Base-by-base conservation (phyloP, 805 yeast species). In the Candida golubevii region DNA sequence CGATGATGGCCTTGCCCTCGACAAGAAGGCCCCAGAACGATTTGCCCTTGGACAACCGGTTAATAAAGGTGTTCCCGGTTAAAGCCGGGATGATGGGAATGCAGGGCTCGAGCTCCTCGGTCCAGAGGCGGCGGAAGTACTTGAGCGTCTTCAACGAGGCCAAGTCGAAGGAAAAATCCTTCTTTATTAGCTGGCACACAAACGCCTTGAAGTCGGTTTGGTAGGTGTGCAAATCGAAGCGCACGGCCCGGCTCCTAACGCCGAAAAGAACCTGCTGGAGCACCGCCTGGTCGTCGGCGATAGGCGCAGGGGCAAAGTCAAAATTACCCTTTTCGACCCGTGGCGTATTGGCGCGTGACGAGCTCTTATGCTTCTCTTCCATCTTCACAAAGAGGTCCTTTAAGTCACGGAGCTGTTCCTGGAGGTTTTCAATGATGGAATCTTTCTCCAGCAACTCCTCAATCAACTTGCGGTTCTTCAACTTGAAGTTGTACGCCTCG, bases 1-100 rank as follows among this genome's bases (percentile, higher is more conserved):
- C 96, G 33, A 91, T 82, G 3, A 80, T 73, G 6, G 88, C 88
- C 36, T 84, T 74, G 3, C 95, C 95, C 41, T 89, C 97, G 29
- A 85, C 76, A 50, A 91, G 72, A 13, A 82, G 75, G 37, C 72
- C 63, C 72, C 89, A 70, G 44, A 90, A 74, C 10, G 80, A 56
- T 49, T 66, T 68, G 4, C 71, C 73, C 55, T 66, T 68, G 44
- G 60, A 66, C 72, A 72, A 71, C 46, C 74, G 55, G 50, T 62
- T 69, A 37, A 71, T 62, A 39, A 71, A 58, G 11, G 38, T 41
- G 41, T 66, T 78, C 45, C 82, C 74, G 79, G 83, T 74, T 46
- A 67, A 54, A 1, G 61, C 45, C 6, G 76, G 75, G 9, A 69
- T 56, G 26, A 48, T 42, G 3, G 59, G 40, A 26, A 71, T 53